These are phyloP conservation scores for Globisporangium solare DNA, from an alignment of 352 stramenopile species.

Conservation along the genomic window DNA sequence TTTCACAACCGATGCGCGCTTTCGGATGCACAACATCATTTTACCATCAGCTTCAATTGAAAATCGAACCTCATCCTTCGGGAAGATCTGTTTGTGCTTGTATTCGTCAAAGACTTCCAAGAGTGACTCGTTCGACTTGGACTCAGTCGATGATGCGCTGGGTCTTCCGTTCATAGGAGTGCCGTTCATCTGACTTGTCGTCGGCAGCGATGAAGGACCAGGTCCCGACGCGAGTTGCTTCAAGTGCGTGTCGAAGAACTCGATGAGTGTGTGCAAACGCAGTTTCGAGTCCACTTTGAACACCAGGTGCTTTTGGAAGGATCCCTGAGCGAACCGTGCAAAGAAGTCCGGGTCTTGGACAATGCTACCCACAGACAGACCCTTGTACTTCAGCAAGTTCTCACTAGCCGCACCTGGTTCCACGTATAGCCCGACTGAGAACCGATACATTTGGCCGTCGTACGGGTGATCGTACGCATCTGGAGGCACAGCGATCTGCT, in stretches of 20 bases:
- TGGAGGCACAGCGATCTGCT: conserved; percentile 41
- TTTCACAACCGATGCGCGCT: conserved; percentile 25
- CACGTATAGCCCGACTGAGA: conserved; percentile 64
- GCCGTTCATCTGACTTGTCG: conserved; percentile 2
- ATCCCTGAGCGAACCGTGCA: conserved; percentile 47
- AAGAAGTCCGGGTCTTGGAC: conserved; percentile 77
- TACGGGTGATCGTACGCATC: conserved; percentile 29
- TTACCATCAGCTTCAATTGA: conserved; percentile 36
- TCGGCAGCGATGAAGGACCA: not conserved
- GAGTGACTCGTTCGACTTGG: conserved; percentile 22
- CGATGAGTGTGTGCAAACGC: conserved; percentile 35
- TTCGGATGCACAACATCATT: conserved; percentile 42
- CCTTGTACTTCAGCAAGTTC: conserved; percentile 77
- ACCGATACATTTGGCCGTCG: conserved; percentile 31
- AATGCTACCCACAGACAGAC: conserved; percentile 70
- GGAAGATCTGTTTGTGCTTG: conserved; percentile 23
- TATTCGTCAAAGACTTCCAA: conserved; percentile 27
- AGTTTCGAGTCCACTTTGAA: conserved; percentile 58
- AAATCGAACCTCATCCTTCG: conserved; percentile 52
- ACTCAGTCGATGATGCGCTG: conserved; percentile 16
- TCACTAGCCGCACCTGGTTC: conserved; percentile 57
- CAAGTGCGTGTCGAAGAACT: conserved; percentile 51
- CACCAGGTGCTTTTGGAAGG: conserved; percentile 66
- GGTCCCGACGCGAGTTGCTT: conserved; percentile 20
- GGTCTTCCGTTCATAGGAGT: conserved; percentile 1